These are phyloP conservation scores for Dioscorea dumetorum DNA, from an alignment of 106 monocot species.

Conservation along the genomic window DNA sequence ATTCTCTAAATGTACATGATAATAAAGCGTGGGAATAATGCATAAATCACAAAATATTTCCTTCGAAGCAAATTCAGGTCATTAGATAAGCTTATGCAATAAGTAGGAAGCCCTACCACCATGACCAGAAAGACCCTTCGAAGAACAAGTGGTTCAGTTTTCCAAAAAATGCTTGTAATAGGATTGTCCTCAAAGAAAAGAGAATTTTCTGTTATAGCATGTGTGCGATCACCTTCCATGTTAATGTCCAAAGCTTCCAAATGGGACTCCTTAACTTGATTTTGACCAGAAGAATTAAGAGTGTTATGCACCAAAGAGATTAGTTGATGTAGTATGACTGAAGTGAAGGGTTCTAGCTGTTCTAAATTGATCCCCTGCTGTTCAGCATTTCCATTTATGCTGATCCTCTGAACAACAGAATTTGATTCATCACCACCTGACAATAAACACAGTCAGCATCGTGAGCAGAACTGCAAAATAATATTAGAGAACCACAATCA, in stretches of 20 bases:
- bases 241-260: constrained; percentile 2
- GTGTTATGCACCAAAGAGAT: constrained; percentile 68
- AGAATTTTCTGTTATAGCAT: constrained; percentile 9
- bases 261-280: constrained; percentile 3
- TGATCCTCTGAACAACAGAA: constrained; percentile 2
- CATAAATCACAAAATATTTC: no score
- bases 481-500: no score
- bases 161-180: constrained; percentile 52
- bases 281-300: constrained; percentile 23
- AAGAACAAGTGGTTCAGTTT: constrained; percentile 46
- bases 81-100: neutral
- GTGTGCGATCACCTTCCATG: constrained; percentile 4
- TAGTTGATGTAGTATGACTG: constrained; percentile 43
- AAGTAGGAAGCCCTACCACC: constrained; percentile 32
- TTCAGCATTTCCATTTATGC: constrained; percentile 2
- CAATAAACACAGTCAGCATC: neutral
- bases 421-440: constrained; percentile 21
- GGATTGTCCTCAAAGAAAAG: constrained; percentile 24
- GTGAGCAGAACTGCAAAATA: no score
- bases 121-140: constrained; percentile 45
- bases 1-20: no score
- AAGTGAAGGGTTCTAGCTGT: constrained; percentile 39
- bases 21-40: no score
- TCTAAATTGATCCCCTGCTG: constrained; percentile 14
- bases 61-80: no score